A percentile compares a stretch with the other conserved stretches of the same genome.
These are phyloP conservation scores for Calonectria multiphialidica DNA, from an alignment of 2,329 filamentous ascomycete genomes.

Conservation along the genomic window DNA sequence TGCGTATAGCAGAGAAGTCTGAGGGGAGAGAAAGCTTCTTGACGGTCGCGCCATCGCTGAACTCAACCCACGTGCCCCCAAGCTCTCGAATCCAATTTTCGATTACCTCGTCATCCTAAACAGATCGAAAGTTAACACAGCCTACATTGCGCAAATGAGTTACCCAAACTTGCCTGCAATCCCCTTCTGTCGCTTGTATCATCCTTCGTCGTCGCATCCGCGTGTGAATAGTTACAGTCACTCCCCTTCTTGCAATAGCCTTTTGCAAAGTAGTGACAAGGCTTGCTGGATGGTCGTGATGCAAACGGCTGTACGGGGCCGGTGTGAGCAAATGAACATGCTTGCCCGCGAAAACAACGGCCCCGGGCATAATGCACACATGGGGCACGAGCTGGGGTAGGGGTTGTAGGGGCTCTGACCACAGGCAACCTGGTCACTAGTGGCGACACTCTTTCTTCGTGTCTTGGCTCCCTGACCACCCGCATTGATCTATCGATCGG, in stretches of 20 bases:
- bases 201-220: neutral
- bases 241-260: neutral
- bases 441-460: neutral
- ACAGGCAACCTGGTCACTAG: neutral
- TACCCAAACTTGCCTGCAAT: neutral
- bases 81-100: slow-evolving; percentile 27
- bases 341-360: neutral
- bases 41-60: slow-evolving; percentile 48
- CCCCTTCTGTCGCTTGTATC: neutral
- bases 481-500: neutral
- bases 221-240: neutral
- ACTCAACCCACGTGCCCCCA: slow-evolving; percentile 45
- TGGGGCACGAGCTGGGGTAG: neutral
- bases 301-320: too few species aligned
- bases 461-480: neutral
- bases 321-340: neutral
- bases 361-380: neutral
- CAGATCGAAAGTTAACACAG: neutral
- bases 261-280: neutral
- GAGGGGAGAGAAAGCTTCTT: slow-evolving; percentile 45
- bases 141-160: too few species aligned
- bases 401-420: neutral
- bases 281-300: neutral
- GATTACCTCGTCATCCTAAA: neutral
- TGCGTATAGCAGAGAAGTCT: slow-evolving; percentile 52